phyloP scores from a whole-genome alignment of 164 flowering plant species.

The Annona cherimola region DNA sequence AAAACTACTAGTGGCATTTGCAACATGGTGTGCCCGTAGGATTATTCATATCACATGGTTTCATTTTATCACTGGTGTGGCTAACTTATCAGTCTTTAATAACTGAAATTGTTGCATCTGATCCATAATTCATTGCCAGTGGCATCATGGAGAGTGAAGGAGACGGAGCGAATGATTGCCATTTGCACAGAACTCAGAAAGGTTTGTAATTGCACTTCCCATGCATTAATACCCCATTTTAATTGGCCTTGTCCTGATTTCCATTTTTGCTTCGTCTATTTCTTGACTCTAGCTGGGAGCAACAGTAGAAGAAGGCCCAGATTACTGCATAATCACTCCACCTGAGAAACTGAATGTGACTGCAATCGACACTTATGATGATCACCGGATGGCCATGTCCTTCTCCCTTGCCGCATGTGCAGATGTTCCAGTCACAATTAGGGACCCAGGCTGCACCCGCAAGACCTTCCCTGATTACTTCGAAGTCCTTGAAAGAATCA shows the following conservation, averaged over 20 bases:
- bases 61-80: too few relatives aligned
- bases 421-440: conserved; percentile 92
- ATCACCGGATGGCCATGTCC: conserved; percentile 99
- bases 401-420: conserved; percentile 97
- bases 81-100: too few relatives aligned
- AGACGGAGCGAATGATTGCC: conserved; percentile 97
- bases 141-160: conserved; percentile 99
- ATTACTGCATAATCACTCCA: conserved; percentile 92
- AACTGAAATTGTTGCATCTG: not conserved
- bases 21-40: not conserved
- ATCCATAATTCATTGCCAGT: conserved; percentile 34
- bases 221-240: not conserved
- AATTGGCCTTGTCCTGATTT: not conserved
- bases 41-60: too few relatives aligned
- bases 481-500: conserved; percentile 63
- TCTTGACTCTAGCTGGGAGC: conserved; percentile 66
- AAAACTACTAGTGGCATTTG: not conserved
- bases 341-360: conserved; percentile 83
- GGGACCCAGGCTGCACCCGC: conserved; percentile 90
- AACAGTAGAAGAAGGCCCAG: conserved; percentile 94
- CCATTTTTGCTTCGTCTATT: not conserved
- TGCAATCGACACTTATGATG: conserved; percentile 90
- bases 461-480: conserved; percentile 99
- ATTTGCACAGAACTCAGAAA: conserved; percentile 96
- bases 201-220: conserved; percentile 37